phyloP scores from a whole-genome alignment of 257 asterid genomes.

The Plantago major region DNA sequence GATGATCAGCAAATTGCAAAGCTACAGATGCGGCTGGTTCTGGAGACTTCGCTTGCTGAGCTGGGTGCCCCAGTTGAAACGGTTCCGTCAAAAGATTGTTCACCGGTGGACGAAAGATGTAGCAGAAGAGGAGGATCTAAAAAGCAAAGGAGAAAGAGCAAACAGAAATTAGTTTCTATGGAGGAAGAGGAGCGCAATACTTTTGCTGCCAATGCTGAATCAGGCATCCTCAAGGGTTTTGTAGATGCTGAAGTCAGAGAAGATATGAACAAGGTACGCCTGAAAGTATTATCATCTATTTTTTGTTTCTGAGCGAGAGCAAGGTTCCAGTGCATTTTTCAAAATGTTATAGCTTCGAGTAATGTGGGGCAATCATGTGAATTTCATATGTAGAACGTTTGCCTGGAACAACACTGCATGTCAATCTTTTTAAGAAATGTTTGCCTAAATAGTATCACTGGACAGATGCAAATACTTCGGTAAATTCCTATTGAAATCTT shows the following conservation, averaged over 20 bases:
- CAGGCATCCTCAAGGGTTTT: slow-evolving; percentile 33
- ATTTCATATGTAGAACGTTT: too few species aligned
- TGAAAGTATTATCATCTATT: slow-evolving; percentile 7
- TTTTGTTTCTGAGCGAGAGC: too few species aligned
- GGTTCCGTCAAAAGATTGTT: slow-evolving; percentile 32
- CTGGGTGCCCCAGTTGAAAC: slow-evolving; percentile 69
- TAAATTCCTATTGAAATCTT: too few species aligned
- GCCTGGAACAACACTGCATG: too few species aligned
- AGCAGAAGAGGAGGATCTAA: slow-evolving; percentile 41
- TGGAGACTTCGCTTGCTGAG: slow-evolving; percentile 74
- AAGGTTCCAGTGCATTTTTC: too few species aligned
- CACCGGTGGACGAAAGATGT: slow-evolving; percentile 54
- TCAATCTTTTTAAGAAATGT: too few species aligned
- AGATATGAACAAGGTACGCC: slow-evolving; percentile 41
- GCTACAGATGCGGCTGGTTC: slow-evolving; percentile 51
- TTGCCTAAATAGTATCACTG: too few species aligned
- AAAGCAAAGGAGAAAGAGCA: slow-evolving; percentile 71
- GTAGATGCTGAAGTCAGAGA: slow-evolving; percentile 35
- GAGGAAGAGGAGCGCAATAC: slow-evolving; percentile 47
- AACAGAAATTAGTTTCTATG: slow-evolving; percentile 41
- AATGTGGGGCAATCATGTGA: too few species aligned
- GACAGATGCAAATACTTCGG: too few species aligned
- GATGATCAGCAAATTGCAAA: slow-evolving; percentile 90
- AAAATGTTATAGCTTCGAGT: too few species aligned
- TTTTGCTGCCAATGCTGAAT: slow-evolving; percentile 32